These are phyloP conservation scores for Acacia melanoxylon DNA, from an alignment of 306 rosid genomes.

Conservation along the genomic window DNA sequence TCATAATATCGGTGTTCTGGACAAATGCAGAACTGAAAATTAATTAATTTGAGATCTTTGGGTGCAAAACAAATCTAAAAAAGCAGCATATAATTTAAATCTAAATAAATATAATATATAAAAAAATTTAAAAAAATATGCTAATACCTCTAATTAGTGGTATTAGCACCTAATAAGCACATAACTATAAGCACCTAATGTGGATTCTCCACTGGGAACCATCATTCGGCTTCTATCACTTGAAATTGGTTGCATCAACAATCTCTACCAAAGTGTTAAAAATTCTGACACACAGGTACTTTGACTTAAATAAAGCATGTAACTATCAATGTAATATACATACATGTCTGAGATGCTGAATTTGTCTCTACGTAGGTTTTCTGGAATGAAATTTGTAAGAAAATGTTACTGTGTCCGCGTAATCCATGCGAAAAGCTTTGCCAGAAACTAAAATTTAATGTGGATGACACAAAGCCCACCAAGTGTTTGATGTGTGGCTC, in stretches of 20 bases:
- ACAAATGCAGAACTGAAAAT: too few relatives aligned
- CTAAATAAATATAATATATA: too few relatives aligned
- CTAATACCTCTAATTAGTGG: too few relatives aligned
- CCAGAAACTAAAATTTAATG: background rate
- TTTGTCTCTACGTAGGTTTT: background rate
- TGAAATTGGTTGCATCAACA: constrained; percentile 3
- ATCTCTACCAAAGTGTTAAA: background rate
- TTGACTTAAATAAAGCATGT: background rate
- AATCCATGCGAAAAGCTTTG: background rate
- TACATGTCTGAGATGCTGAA: background rate
- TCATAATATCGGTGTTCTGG: too few relatives aligned
- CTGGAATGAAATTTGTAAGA: background rate
- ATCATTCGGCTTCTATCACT: background rate
- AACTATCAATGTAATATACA: background rate
- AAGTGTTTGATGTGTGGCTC: constrained; percentile 10
- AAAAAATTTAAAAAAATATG: too few relatives aligned
- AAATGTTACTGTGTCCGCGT: background rate
- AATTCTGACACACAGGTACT: background rate
- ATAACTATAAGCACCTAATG: too few relatives aligned
- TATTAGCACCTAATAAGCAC: too few relatives aligned
- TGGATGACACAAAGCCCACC: constrained; percentile 20
- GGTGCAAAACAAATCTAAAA: too few relatives aligned
- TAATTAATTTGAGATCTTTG: too few relatives aligned
- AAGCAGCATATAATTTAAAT: too few relatives aligned
- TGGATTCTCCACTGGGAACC: background rate